Evolutionary conservation across 345 rosid genomes (phyloP), one percentile per base, ranked within the genome.

Genomic region (Acer negundo): DNA sequence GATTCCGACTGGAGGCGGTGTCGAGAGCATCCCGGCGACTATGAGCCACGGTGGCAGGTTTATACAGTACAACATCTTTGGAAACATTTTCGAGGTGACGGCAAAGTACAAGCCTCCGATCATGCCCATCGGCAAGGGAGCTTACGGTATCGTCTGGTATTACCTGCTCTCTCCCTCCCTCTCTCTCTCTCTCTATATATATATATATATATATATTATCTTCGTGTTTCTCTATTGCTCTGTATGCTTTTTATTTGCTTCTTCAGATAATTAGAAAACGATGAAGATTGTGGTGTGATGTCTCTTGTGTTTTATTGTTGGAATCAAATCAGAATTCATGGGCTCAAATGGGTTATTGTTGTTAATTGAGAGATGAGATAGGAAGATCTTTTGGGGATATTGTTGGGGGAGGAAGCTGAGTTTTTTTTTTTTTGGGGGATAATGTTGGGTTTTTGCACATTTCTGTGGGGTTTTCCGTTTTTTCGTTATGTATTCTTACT

Each of bases 121-220:
- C 79, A 81, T 97, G 97, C 98, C 99, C 64, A 94, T 97, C 84
- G 99, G 99, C 71, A 97, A 97, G 56, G 99, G 99, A 42, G 99
- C 99, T 15, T 97, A 94, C 73, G 99, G 99, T 79, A 93, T 97
- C 89, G 99, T 97, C 78, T 97, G 99, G 99, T 97, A 82, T 47
- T 72, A 1, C 47, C 51, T 74, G 40, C 67, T 9, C 47, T 61
- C 22, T 65, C 46, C 53, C 44, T 40, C 68, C 40, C n/a, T 26
- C 6, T 66, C 3, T 20, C 6, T 74, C 51, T 15, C 46, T 6
- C 26, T 66, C 35, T 31, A 3, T 31, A 3, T 31, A 31, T 4
- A 31, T 31, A 31, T 28, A 28, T 28, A 28, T 28, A 2, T 28
- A 28, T 28, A 28, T 28, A 3, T 35, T 35, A 35, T 35, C 38